Evolutionary conservation across 176 grass and related monocot genomes (phyloP).

Genomic region (Alloteropsis semialata): DNA sequence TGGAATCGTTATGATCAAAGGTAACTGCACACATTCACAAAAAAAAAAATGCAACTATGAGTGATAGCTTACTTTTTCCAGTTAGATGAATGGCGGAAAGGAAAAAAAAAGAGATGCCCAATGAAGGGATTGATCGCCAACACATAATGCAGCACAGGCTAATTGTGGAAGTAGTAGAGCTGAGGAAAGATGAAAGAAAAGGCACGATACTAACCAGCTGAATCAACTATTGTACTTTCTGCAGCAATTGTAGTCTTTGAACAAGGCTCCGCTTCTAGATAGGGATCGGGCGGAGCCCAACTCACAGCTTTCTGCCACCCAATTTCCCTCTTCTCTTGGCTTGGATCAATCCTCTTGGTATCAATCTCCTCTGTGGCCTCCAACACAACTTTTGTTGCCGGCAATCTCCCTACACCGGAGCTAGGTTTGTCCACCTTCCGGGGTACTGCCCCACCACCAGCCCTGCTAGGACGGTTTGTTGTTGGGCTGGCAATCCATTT

Average conservation of each 20-base stretch:
- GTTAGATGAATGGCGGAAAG: background rate
- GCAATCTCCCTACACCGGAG: constrained; percentile 38
- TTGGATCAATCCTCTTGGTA: constrained; percentile 82
- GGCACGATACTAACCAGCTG: constrained; percentile 56
- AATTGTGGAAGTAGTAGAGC: background rate
- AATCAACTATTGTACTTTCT: constrained; percentile 49
- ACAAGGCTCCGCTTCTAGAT: constrained; percentile 47
- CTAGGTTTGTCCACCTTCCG: constrained; percentile 60
- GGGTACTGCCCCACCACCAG: constrained; percentile 7
- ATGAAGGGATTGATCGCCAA: background rate
- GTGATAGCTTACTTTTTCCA: background rate
- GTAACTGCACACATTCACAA: constrained; percentile 53
- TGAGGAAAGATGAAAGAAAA: constrained; percentile 4
- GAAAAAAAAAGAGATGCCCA: background rate
- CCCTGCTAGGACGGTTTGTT: constrained; percentile 37
- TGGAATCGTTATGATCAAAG: constrained; percentile 62
- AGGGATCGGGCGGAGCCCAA: constrained; percentile 55
- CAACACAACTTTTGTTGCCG: constrained; percentile 67
- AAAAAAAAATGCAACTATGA: background rate
- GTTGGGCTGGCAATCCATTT: constrained; percentile 98
- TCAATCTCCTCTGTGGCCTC: constrained; percentile 82
- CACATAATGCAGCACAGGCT: background rate
- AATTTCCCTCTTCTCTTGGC: constrained; percentile 75
- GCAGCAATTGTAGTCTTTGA: constrained; percentile 39
- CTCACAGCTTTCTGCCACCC: constrained; percentile 43